Conservation (phyloP, 768 basidiomycete species). For the Lactarius sanguifluus region DNA sequence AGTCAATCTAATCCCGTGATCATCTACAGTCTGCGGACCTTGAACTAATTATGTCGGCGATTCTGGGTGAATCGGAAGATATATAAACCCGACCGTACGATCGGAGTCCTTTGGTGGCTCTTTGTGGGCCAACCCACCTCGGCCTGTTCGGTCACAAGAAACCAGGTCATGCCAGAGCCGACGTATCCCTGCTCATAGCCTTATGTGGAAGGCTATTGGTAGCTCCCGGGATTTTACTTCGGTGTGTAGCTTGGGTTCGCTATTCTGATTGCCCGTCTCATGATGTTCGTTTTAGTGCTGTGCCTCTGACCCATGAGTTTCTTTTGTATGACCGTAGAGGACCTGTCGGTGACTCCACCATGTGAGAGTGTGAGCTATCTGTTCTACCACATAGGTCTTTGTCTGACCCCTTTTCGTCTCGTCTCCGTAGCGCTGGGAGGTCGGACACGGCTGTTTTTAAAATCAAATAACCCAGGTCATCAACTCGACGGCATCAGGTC, state of each 20-base stretch:
- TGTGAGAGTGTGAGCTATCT: slow-evolving; percentile 14
- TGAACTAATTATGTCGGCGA: slow-evolving; percentile 19
- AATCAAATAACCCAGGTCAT: slow-evolving; percentile 26
- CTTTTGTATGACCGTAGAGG: neutral
- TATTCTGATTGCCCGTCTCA: neutral
- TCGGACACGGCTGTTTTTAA: slow-evolving; percentile 15
- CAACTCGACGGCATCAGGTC: neutral
- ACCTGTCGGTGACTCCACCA: slow-evolving; percentile 22
- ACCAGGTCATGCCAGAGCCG: neutral
- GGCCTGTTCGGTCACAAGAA: slow-evolving; percentile 13
- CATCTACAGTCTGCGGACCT: neutral
- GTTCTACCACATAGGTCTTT: neutral
- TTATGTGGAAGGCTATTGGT: neutral
- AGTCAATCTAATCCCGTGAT: neutral
- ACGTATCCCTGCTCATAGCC: neutral
- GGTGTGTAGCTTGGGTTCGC: neutral
- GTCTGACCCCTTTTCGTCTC: neutral
- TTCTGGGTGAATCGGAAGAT: neutral
- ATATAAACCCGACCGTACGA: neutral
- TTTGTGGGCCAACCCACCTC: slow-evolving; percentile 11
- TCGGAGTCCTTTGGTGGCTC: slow-evolving; percentile 6
- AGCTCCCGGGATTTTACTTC: neutral
- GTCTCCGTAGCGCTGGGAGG: slow-evolving; percentile 16
- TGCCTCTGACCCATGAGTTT: neutral
- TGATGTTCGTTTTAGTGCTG: neutral